Base-by-base conservation (phyloP, 1,139 yeast genomes). In the Candida gigantensis region DNA sequence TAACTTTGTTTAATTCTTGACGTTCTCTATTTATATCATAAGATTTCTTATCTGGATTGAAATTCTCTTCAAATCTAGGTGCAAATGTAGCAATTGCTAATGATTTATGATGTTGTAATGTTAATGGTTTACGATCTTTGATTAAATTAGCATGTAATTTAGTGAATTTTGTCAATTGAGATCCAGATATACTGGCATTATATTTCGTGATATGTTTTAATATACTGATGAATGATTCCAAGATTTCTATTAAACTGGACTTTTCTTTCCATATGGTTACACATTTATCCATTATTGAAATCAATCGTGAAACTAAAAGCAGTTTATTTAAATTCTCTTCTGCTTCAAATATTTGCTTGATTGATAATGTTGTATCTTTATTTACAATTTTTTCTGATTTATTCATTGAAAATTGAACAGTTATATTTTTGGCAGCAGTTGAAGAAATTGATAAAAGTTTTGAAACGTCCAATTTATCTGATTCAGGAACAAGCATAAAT, bases 31-130 rank as follows among this genome's bases (percentile, higher is more conserved):
- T 85, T 39, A 84, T 77, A 58, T 90, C 97, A 60, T 89, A 86
- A 10, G 95, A 85, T 64, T 86, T 88, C 78, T 83, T 86, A 56
- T 88, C 97, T 42, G 97, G 96, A 65, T 89, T 90, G 76, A 84
- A 94, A 68, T 89, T 88, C 55, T 88, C 97, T 63, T 90, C 97
- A 57, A 85, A 94, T 63, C 86, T 84, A 47, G 99, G 99, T 29
- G 90, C 84, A 55, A 74, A 77, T 1, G 96, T 78, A 33, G 92
- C 84, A 53, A 94, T 84, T 3, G 96, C 85, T 40, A 92, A 60
- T 23, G 95, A 88, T 53, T 78, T 79, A 64, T 90, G 97, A n/a
- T 77, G 67, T 65, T 94, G 99, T 46, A 92, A 72, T n/a, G 81
- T 67, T 49, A 92, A 73, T 40, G 97, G 97, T 41, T 58, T 66